Percentiles rank a stretch among this genome's conserved stretches.
Conservation (phyloP, 768 basidiomycete genomes). For the Suillus discolor region DNA sequence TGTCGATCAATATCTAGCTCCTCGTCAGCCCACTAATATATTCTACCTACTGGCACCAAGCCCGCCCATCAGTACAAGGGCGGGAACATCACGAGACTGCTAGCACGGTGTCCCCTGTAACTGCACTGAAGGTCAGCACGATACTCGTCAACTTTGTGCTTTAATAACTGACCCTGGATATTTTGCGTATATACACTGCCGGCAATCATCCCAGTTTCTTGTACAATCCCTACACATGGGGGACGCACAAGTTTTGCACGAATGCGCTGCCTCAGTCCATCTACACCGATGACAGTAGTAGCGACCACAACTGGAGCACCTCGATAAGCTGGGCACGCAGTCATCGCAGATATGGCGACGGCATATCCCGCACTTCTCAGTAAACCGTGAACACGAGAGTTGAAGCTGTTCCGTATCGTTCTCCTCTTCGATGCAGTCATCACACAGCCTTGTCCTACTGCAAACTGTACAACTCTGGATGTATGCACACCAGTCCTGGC, state of each 20-base stretch:
- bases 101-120: conserved; percentile 1
- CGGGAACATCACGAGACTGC: background rate
- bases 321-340: background rate
- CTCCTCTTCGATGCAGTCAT: conserved; percentile 5
- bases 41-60: background rate
- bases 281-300: conserved; percentile 3
- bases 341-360: conserved; percentile 1
- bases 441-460: background rate
- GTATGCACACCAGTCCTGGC: conserved; percentile 4
- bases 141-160: background rate
- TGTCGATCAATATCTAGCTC: background rate
- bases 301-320: background rate
- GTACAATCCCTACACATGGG: conserved; percentile 7
- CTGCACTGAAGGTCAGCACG: background rate
- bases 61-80: background rate
- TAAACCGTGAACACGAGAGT: background rate
- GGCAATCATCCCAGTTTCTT: conserved; percentile 5
- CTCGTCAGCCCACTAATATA: background rate
- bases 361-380: conserved; percentile 5
- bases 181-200: background rate
- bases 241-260: background rate
- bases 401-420: background rate
- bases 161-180: conserved; percentile 2
- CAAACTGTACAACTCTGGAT: conserved; percentile 3
- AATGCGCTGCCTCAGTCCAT: background rate